These are phyloP conservation scores for Diaporthe vaccinii DNA, from an alignment of 2,329 filamentous ascomycete species.

Conservation along the genomic window DNA sequence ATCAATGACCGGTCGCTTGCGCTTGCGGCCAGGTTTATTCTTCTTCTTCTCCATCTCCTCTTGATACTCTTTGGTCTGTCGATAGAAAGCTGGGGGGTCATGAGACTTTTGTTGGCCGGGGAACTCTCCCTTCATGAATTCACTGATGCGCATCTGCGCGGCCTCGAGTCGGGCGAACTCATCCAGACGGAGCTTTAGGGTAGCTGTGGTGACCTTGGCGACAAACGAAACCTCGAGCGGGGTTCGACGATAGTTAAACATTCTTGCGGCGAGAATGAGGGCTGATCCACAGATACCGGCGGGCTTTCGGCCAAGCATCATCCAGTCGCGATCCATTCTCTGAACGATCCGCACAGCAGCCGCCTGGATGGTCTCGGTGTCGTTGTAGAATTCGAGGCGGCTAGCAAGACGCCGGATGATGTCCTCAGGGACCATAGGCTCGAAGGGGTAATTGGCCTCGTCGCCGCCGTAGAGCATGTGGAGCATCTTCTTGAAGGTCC, in stretches of 20 bases:
- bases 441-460: conserved; percentile 56
- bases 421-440: conserved; percentile 86
- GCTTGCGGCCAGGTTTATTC: conserved; percentile 54
- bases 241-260: conserved; percentile 97
- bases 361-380: conserved; percentile 86
- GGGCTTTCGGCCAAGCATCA: conserved; percentile 92
- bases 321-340: conserved; percentile 98
- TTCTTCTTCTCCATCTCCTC: conserved; percentile 64
- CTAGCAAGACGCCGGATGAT: conserved; percentile 92
- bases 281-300: conserved; percentile 96
- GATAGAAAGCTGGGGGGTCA: conserved; percentile 87
- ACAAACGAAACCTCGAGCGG: conserved; percentile 97
- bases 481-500: conserved; percentile 86
- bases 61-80: conserved; percentile 72
- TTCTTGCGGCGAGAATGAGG: conserved; percentile 92
- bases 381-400: conserved; percentile 89
- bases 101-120: conserved; percentile 72
- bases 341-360: conserved; percentile 90
- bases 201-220: conserved; percentile 95
- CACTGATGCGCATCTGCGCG: conserved; percentile 86
- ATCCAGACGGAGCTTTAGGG: conserved; percentile 89
- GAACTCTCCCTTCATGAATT: conserved; percentile 61
- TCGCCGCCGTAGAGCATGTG: conserved; percentile 74
- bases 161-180: conserved; percentile 93
- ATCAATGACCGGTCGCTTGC: conserved; percentile 54